phyloP scores from a whole-genome alignment of 768 basidiomycete genomes.

The Tricholoma sp. region DNA sequence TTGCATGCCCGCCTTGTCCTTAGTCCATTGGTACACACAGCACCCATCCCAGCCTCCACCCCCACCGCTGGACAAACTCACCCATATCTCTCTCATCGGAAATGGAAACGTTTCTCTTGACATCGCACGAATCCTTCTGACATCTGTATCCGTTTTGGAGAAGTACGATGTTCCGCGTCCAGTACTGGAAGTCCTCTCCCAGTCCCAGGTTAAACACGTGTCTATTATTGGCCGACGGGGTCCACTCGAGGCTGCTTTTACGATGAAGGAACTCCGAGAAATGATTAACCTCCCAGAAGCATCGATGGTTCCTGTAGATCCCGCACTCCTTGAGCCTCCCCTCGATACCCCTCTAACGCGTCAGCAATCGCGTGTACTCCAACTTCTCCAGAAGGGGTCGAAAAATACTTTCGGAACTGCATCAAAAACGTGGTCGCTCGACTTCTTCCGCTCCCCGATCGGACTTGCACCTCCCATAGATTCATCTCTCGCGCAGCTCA shows the following conservation, averaged over 20 bases:
- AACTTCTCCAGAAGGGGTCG: constrained; percentile 65
- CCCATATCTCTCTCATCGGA: constrained; percentile 82
- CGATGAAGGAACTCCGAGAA: constrained; percentile 90
- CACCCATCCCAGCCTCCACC: constrained; percentile 69
- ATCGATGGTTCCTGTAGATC: constrained; percentile 59
- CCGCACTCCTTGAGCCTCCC: constrained; percentile 35
- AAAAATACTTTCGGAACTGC: constrained; percentile 43
- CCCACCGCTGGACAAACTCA: constrained; percentile 57
- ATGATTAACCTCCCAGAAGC: constrained; percentile 63
- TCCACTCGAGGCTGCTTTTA: constrained; percentile 85
- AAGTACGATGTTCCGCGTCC: constrained; percentile 74
- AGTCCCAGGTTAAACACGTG: constrained; percentile 66
- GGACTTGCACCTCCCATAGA: constrained; percentile 30
- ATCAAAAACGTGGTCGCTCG: constrained; percentile 70
- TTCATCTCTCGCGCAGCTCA: constrained; percentile 34
- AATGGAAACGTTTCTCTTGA: constrained; percentile 96
- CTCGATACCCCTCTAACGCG: constrained; percentile 38
- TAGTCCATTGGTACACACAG: constrained; percentile 96
- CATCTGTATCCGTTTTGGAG: constrained; percentile 52
- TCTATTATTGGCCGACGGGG: constrained; percentile 84
- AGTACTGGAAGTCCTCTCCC: constrained; percentile 63
- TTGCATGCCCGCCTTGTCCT: constrained; percentile 70
- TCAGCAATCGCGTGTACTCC: constrained; percentile 62
- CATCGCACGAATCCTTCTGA: constrained; percentile 85
- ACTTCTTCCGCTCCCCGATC: constrained; percentile 75